Evolutionary conservation across 1,284 basidiomycete species (phyloP).

Genomic region (Ustilago hordei): DNA sequence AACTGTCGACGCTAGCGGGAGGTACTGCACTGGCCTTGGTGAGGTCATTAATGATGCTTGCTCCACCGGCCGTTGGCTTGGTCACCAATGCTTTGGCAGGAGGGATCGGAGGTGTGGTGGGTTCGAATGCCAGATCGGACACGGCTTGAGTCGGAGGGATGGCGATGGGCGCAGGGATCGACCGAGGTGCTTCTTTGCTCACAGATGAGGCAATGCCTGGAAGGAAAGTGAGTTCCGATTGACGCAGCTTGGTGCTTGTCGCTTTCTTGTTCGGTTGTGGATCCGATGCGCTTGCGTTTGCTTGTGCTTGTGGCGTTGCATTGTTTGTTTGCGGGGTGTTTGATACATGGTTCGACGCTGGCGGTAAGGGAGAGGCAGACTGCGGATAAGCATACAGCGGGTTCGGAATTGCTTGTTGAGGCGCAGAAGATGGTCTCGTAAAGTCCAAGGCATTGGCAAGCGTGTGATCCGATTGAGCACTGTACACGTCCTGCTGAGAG

Average conservation of each 20-base stretch:
- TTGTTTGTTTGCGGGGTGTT: neutral
- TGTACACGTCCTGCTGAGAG: neutral
- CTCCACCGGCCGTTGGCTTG: conserved; percentile 8
- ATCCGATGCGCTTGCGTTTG: neutral
- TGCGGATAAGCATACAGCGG: conserved; percentile 5
- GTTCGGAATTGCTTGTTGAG: neutral
- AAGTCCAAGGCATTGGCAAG: conserved; percentile 29
- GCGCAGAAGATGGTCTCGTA: conserved; percentile 3
- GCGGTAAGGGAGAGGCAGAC: neutral
- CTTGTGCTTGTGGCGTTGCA: neutral
- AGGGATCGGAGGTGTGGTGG: conserved; percentile 38
- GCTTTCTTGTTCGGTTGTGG: conserved; percentile 5
- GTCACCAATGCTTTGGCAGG: conserved; percentile 27
- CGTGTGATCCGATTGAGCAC: conserved; percentile 18
- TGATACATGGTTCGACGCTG: neutral
- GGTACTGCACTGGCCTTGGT: neutral
- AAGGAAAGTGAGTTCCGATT: conserved; percentile 24
- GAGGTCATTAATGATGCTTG: neutral
- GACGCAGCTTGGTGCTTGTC: conserved; percentile 16
- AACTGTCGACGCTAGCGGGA: neutral
- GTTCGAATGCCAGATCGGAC: conserved; percentile 7
- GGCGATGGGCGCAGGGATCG: neutral
- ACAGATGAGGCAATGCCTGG: conserved; percentile 22
- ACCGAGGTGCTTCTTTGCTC: neutral
- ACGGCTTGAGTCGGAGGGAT: neutral